These are phyloP conservation scores for Fusarium duplospermum DNA, from an alignment of 2,329 filamentous ascomycete species.

Conservation along the genomic window DNA sequence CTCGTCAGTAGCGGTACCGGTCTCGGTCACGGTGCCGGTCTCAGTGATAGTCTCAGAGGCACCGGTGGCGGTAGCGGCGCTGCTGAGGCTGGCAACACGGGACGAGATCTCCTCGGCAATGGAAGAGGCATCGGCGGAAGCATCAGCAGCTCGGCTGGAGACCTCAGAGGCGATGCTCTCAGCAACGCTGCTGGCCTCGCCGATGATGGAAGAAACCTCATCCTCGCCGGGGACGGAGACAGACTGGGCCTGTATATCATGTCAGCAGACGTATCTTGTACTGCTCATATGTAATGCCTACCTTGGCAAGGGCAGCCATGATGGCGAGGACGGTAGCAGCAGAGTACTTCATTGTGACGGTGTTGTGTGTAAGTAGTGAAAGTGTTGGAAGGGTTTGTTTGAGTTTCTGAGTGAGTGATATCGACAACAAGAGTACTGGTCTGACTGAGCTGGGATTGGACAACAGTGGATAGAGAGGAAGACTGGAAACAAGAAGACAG, in stretches of 20 bases:
- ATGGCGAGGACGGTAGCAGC: slow-evolving; percentile 46
- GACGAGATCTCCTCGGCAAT: not conserved
- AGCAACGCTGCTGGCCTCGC: slow-evolving; percentile 1
- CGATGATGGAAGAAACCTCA: slow-evolving; percentile 25
- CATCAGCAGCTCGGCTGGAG: slow-evolving; percentile 8
- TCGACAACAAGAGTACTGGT: not conserved
- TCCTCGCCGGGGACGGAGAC: slow-evolving; percentile 16
- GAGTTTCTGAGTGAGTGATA: slow-evolving; percentile 15
- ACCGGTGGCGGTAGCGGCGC: slow-evolving; percentile 4
- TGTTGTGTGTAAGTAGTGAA: slow-evolving; percentile 12
- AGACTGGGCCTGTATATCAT: slow-evolving; percentile 24
- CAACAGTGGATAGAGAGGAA: slow-evolving; percentile 15
- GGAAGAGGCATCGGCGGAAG: slow-evolving; percentile 28
- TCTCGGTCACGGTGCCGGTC: not conserved
- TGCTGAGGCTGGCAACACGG: not conserved
- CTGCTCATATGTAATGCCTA: slow-evolving; percentile 5
- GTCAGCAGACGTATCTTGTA: not conserved
- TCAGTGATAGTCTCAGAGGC: slow-evolving; percentile 10
- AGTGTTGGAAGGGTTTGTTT: slow-evolving; percentile 5
- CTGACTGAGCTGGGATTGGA: slow-evolving; percentile 16
- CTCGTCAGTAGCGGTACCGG: slow-evolving; percentile 23
- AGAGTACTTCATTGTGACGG: slow-evolving; percentile 53
- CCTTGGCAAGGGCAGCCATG: slow-evolving; percentile 44
- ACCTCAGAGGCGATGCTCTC: slow-evolving; percentile 21
- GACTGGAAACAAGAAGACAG: not conserved